Conservation (phyloP, 2,329 filamentous ascomycete genomes). For the Myriosclerotinia scirpicola region DNA sequence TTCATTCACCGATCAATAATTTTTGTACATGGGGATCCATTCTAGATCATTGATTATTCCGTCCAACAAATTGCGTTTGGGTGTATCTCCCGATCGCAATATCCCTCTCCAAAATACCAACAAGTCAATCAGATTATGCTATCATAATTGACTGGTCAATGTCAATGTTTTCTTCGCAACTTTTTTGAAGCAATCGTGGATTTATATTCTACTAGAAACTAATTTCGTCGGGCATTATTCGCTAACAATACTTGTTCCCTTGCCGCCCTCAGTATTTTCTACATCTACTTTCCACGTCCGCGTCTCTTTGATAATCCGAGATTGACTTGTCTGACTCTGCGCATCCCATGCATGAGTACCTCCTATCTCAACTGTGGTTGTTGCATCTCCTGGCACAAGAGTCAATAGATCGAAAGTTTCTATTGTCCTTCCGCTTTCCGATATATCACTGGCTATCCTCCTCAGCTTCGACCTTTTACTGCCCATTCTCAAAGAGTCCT, state of each 20-base stretch:
- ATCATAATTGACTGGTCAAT: too few species aligned
- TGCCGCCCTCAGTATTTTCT: neutral
- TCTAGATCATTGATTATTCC: too few species aligned
- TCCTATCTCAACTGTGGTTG: neutral
- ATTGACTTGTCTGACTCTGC: slow-evolving; percentile 19
- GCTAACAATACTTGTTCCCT: neutral
- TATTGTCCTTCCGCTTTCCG: neutral
- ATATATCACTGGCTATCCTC: neutral
- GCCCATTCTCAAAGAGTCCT: neutral
- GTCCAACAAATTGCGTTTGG: too few species aligned
- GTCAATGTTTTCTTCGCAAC: too few species aligned
- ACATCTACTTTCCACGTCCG: slow-evolving; percentile 14
- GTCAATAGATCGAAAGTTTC: neutral
- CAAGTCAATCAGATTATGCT: too few species aligned
- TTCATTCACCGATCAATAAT: too few species aligned
- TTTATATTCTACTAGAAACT: too few species aligned
- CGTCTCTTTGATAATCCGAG: slow-evolving; percentile 16
- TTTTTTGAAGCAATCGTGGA: too few species aligned
- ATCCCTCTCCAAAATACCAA: too few species aligned
- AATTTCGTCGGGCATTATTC: neutral
- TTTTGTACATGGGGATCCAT: too few species aligned
- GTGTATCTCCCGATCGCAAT: too few species aligned
- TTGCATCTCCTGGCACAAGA: neutral
- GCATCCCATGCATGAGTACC: neutral
- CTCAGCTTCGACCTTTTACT: neutral